Conservation (phyloP, 805 yeast genomes). For the Monosporozyma aquatica region DNA sequence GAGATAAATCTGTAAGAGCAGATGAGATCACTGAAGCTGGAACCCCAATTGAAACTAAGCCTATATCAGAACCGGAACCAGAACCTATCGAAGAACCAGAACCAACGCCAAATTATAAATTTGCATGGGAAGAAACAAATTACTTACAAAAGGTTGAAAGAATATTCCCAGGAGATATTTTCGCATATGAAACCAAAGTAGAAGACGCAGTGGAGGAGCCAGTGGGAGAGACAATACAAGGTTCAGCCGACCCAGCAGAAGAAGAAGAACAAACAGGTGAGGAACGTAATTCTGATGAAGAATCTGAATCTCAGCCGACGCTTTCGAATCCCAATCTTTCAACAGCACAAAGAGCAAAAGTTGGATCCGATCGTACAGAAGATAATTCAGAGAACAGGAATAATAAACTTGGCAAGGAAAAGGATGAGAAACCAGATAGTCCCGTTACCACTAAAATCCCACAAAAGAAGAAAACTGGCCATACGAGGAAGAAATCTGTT, state of each 20-base stretch:
- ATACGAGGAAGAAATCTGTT: not conserved
- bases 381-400: too few relatives aligned
- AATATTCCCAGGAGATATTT: constrained; percentile 13
- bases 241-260: too few relatives aligned
- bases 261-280: too few relatives aligned
- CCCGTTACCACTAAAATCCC: not conserved
- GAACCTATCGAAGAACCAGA: constrained; percentile 1
- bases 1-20: too few relatives aligned
- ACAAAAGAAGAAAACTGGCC: not conserved
- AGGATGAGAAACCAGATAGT: not conserved
- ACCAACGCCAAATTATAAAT: constrained; percentile 8
- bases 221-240: too few relatives aligned
- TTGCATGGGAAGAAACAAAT: constrained; percentile 19
- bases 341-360: too few relatives aligned
- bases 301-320: too few relatives aligned
- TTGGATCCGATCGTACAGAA: too few relatives aligned
- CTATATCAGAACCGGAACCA: constrained; percentile 1
- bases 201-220: not conserved
- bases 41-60: not conserved
- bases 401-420: not conserved
- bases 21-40: not conserved
- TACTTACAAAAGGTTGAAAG: constrained; percentile 15
- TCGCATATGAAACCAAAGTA: constrained; percentile 28
- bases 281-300: not conserved
- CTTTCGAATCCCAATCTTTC: too few relatives aligned